Percentiles rank a stretch among this genome's conserved stretches.
Conservation (phyloP, 371 early-diverging fungal genomes). For the Cokeromyces recurvatus region DNA sequence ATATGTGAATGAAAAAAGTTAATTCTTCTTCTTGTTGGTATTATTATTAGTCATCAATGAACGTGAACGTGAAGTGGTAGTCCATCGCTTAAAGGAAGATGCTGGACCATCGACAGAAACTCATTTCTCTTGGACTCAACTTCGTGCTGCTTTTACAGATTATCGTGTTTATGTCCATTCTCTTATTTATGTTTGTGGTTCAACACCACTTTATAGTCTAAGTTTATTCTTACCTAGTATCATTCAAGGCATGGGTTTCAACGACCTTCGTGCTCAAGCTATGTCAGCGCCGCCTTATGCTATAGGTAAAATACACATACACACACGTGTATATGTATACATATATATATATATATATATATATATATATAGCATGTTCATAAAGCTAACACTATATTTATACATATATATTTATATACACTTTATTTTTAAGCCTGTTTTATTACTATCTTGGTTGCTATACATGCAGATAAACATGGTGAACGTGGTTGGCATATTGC, state of each 20-base stretch:
- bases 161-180: slow-evolving; percentile 54
- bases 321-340: too few species aligned
- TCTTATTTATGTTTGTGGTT: slow-evolving; percentile 56
- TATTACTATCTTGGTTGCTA: slow-evolving; percentile 51
- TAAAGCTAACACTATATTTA: too few species aligned
- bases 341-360: too few species aligned
- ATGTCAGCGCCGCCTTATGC: slow-evolving; percentile 49
- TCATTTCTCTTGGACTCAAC: slow-evolving; percentile 55
- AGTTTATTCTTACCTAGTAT: slow-evolving; percentile 71
- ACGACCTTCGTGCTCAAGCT: slow-evolving; percentile 41
- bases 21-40: neutral
- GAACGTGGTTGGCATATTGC: slow-evolving; percentile 65
- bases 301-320: too few species aligned
- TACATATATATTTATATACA: too few species aligned
- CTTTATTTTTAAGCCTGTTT: too few species aligned
- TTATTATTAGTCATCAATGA: slow-evolving; percentile 41
- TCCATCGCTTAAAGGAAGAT: slow-evolving; percentile 51
- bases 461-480: slow-evolving; percentile 58
- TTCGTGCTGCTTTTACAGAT: slow-evolving; percentile 49
- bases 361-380: too few species aligned
- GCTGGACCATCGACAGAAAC: slow-evolving; percentile 58
- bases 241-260: slow-evolving; percentile 62
- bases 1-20: neutral
- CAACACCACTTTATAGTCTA: slow-evolving; percentile 62
- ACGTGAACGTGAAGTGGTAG: slow-evolving; percentile 51